A percentile compares a stretch with the other conserved stretches of the same genome.
Evolutionary conservation across 1,139 yeast species (phyloP).

Genomic region (Saccharomyces hybrid): DNA sequence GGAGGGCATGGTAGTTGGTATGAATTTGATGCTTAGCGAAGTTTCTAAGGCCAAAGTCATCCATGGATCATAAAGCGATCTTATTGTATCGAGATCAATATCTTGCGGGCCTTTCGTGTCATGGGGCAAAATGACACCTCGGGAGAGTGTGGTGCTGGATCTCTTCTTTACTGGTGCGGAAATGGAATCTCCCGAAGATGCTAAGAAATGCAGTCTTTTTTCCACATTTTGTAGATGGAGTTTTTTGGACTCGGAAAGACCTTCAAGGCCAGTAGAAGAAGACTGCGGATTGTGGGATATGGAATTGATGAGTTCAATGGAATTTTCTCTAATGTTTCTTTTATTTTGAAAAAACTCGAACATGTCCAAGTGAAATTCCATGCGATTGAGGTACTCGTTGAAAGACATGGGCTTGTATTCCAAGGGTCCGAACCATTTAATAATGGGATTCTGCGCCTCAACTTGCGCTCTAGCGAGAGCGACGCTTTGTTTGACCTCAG

Average conservation of each 20-base stretch:
- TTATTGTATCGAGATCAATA: slow-evolving; percentile 25
- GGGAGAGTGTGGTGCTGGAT: slow-evolving; percentile 2
- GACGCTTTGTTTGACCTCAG: slow-evolving; percentile 32
- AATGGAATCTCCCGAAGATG: background rate
- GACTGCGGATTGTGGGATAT: slow-evolving; percentile 5
- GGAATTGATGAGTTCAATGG: slow-evolving; percentile 12
- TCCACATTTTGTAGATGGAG: background rate
- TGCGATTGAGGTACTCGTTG: slow-evolving; percentile 40
- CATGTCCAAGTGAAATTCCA: slow-evolving; percentile 33
- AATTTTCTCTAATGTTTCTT: slow-evolving; percentile 12
- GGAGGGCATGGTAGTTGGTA: slow-evolving; percentile 23
- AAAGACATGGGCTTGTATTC: slow-evolving; percentile 47
- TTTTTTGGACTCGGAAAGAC: slow-evolving; percentile 1
- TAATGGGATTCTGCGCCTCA: slow-evolving; percentile 36
- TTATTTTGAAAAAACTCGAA: slow-evolving; percentile 20
- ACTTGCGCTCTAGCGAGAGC: slow-evolving; percentile 42
- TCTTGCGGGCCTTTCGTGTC: slow-evolving; percentile 18
- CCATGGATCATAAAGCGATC: slow-evolving; percentile 33
- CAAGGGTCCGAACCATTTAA: slow-evolving; percentile 53
- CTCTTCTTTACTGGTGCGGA: background rate
- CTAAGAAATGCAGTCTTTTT: background rate
- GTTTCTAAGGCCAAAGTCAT: slow-evolving; percentile 31
- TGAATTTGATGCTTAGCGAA: slow-evolving; percentile 31
- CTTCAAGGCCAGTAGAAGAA: slow-evolving; percentile 6
- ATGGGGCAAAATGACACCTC: slow-evolving; percentile 19